A percentile compares a stretch with the other conserved stretches of the same genome.
Evolutionary conservation across 2,329 filamentous ascomycete genomes (phyloP).

Genomic region (Phyllosticta citriasiana): DNA sequence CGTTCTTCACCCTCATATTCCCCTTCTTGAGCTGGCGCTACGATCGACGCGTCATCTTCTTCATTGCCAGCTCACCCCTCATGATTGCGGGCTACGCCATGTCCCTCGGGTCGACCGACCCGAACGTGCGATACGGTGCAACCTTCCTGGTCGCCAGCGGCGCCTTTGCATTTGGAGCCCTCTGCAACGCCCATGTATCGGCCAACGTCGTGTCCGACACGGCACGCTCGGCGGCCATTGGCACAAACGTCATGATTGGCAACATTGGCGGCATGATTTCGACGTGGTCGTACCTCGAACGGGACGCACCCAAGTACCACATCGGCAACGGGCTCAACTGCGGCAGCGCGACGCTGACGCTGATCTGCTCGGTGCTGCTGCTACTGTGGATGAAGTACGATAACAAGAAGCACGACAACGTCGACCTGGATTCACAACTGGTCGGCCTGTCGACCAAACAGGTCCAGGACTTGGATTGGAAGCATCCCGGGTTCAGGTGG

Average conservation of each 20-base stretch:
- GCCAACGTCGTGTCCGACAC: slow-evolving; percentile 66
- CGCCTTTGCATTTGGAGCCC: slow-evolving; percentile 52
- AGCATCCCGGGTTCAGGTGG: slow-evolving; percentile 57
- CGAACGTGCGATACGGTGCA: slow-evolving; percentile 54
- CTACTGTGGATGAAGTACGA: slow-evolving; percentile 53
- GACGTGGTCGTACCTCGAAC: slow-evolving; percentile 55
- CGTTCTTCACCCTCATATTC: slow-evolving; percentile 54
- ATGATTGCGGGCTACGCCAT: slow-evolving; percentile 62
- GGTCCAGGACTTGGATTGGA: slow-evolving; percentile 55
- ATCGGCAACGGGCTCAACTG: slow-evolving; percentile 65
- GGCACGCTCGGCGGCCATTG: slow-evolving; percentile 56
- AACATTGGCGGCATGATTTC: slow-evolving; percentile 61
- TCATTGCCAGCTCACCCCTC: slow-evolving; percentile 50
- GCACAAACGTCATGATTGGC: slow-evolving; percentile 59
- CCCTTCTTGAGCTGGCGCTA: slow-evolving; percentile 52
- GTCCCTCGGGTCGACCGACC: slow-evolving; percentile 48
- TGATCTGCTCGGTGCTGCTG: slow-evolving; percentile 42
- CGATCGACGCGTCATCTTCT: slow-evolving; percentile 51
- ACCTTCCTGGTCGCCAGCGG: slow-evolving; percentile 60
- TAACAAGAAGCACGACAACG: slow-evolving; percentile 48
- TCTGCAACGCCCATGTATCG: slow-evolving; percentile 57
- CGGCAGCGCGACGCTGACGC: slow-evolving; percentile 47
- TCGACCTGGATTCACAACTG: slow-evolving; percentile 47
- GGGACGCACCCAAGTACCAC: slow-evolving; percentile 54
- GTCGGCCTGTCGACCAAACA: slow-evolving; percentile 43